Evolutionary conservation across 495 filamentous ascomycete species (phyloP).

Genomic region (Neurospora sp.): DNA sequence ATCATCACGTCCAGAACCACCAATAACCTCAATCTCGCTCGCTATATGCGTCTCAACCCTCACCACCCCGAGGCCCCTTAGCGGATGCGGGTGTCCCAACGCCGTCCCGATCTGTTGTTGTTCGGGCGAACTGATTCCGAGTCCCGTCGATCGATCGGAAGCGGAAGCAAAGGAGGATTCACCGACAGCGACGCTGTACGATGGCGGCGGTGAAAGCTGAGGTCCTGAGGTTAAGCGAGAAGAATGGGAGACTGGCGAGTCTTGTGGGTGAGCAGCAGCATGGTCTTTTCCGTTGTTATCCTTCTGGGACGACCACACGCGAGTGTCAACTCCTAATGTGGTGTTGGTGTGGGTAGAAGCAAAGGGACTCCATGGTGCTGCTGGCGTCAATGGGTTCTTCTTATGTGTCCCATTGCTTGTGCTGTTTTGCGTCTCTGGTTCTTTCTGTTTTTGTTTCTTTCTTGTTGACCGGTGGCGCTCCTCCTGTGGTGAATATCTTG

Average conservation of each 20-base stretch:
- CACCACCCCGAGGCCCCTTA: background rate
- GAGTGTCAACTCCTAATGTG: background rate
- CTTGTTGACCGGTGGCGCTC: background rate
- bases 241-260: background rate
- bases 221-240: background rate
- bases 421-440: background rate
- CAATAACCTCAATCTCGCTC: background rate
- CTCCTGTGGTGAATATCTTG: background rate
- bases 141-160: background rate
- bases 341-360: background rate
- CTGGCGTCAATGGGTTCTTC: background rate
- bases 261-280: background rate
- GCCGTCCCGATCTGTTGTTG: background rate
- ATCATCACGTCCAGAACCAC: background rate
- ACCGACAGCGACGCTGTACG: background rate
- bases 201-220: background rate
- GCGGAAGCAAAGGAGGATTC: background rate
- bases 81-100: background rate
- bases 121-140: background rate
- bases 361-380: background rate
- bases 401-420: background rate
- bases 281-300: background rate
- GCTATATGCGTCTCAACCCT: constrained; percentile 7
- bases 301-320: constrained; percentile 2
- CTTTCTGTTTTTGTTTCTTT: background rate